Percentiles rank a stretch among this genome's conserved stretches.
These are phyloP conservation scores for Colletotrichum graminicola DNA, from an alignment of 2,329 filamentous ascomycete genomes.

Conservation along the genomic window DNA sequence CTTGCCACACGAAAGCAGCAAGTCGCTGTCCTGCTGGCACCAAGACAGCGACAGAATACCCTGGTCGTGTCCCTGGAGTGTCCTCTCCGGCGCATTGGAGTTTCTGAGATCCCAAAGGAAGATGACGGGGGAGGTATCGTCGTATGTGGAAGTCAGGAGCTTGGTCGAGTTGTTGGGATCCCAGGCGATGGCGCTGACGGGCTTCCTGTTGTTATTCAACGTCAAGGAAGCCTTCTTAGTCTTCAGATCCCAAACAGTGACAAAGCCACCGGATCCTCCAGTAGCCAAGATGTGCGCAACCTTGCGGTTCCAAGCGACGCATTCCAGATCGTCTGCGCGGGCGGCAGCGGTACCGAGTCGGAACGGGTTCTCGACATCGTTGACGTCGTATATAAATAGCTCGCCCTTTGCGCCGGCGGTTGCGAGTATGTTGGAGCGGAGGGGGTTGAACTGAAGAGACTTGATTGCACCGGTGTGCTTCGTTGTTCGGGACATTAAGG, in stretches of 20 bases:
- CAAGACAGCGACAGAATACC: constrained; percentile 94
- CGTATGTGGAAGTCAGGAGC: constrained; percentile 90
- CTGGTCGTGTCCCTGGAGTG: constrained; percentile 91
- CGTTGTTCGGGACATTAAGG: constrained; percentile 85
- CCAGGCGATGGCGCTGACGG: constrained; percentile 96
- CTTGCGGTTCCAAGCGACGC: constrained; percentile 98
- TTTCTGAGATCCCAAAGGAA: constrained; percentile 96
- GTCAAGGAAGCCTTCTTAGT: constrained; percentile 97
- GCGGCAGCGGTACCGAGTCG: constrained; percentile 88
- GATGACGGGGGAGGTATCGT: constrained; percentile 89
- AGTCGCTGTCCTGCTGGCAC: constrained; percentile 90
- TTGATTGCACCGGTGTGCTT: constrained; percentile 96
- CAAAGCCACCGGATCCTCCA: constrained; percentile 91
- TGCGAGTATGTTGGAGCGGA: constrained; percentile 89
- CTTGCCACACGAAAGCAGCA: constrained; percentile 94
- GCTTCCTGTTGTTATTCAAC: constrained; percentile 93
- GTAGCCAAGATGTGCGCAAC: constrained; percentile 96
- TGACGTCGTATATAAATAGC: constrained; percentile 94
- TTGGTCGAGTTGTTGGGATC: constrained; percentile 96
- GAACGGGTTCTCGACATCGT: constrained; percentile 89
- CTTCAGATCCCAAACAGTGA: constrained; percentile 98
- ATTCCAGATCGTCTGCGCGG: constrained; percentile 94
- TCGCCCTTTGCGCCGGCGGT: constrained; percentile 96
- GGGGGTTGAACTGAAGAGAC: constrained; percentile 95
- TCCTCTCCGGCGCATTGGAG: constrained; percentile 92